Base-by-base conservation (phyloP, 495 filamentous ascomycete genomes). In the Clohesyomyces aquaticus region DNA sequence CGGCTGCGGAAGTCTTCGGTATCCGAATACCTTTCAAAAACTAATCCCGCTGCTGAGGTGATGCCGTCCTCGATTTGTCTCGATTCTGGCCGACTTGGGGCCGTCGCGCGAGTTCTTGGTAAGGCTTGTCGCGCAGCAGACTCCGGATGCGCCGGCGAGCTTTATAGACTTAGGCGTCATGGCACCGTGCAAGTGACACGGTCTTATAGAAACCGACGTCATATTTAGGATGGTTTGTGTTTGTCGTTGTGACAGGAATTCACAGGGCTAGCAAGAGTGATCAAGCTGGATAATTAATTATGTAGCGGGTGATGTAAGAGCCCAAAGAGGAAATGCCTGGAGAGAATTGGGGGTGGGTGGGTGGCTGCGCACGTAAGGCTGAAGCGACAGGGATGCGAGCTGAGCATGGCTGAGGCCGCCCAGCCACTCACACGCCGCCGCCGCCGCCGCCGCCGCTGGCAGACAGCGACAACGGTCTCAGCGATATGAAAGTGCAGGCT, bases 321-420 rank as follows among this genome's bases (percentile, higher is more conserved):
- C n/a, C 32, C 29, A 43, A 16, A 16, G 18, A 19, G 12, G 22
- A 28, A 49, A 25, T 49, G 18, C n/a, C 16, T 25, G 52, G 12
- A 12, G 10, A 48, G 8, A 49, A 25, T 49, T 46, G 28, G 27
- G 11, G n/a, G n/a, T n/a, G n/a, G n/a, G n/a, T n/a, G n/a, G n/a
- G 53, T 56, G 32, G 32, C 53, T 56, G 29, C 19, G 29, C 9
- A 35, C 14, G 47, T 61, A 61, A 61, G 58, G 58, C 58, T 61
- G 58, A 61, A 49, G 25, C 19, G 35, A 23, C 46, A 61, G 58
- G 58, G 47, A 49, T 60, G 1, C 8, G 9, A 61, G 47, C 47
- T 61, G 35, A n/a, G n/a, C 27, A 25, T 14, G 25, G 58, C 46
- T 51, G 45, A 28, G 27, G 41, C 12, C 18, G 43, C 55, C 32